These are phyloP conservation scores for Suhomyces wounanorum DNA, from an alignment of 1,139 yeast species.

Conservation along the genomic window DNA sequence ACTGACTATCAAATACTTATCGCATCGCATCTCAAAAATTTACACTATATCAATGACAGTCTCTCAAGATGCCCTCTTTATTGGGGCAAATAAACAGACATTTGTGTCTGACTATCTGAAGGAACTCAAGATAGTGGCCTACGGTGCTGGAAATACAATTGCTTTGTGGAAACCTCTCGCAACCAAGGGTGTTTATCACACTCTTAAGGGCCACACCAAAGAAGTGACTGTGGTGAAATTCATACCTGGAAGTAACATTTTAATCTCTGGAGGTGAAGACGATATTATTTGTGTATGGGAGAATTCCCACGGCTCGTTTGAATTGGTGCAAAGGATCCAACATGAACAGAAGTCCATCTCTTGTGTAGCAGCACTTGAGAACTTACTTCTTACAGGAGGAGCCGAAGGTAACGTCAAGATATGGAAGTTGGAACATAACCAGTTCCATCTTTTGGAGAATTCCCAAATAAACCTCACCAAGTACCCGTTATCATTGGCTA, in stretches of 20 bases:
- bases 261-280: slow-evolving; percentile 72
- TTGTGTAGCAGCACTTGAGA: slow-evolving; percentile 41
- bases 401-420: slow-evolving; percentile 61
- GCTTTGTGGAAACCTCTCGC: slow-evolving; percentile 72
- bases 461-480: slow-evolving; percentile 52
- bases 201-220: slow-evolving; percentile 59
- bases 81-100: slow-evolving; percentile 80
- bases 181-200: slow-evolving; percentile 50
- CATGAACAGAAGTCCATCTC: slow-evolving; percentile 53
- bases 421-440: slow-evolving; percentile 39
- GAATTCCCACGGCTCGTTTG: slow-evolving; percentile 16
- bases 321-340: slow-evolving; percentile 36
- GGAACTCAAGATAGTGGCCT: slow-evolving; percentile 54
- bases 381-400: slow-evolving; percentile 59
- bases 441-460: slow-evolving; percentile 31
- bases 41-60: slow-evolving; percentile 2
- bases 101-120: slow-evolving; percentile 61
- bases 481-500: slow-evolving; percentile 64
- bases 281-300: slow-evolving; percentile 62
- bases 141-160: slow-evolving; percentile 72
- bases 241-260: slow-evolving; percentile 44
- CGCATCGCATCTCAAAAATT: slow-evolving; percentile 5
- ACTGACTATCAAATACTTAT: background rate
- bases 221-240: slow-evolving; percentile 64
- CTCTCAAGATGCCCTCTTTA: slow-evolving; percentile 58